Conservation (phyloP, 179 eudicot species). For the Gypsophila paniculata region DNA sequence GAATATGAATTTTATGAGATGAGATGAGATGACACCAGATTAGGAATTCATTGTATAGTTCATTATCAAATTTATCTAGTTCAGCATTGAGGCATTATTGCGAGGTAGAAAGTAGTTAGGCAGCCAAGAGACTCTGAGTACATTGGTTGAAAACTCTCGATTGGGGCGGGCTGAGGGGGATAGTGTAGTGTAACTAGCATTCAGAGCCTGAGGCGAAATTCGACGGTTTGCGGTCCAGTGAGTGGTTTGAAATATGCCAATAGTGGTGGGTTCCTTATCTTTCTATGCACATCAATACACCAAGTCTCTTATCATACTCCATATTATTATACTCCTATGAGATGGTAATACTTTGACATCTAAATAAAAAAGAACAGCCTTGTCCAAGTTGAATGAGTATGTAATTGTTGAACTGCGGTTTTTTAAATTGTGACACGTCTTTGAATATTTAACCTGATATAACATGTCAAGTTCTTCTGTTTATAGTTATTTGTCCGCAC, state of each 20-base stretch:
- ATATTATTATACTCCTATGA: neutral
- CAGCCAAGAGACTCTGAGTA: neutral
- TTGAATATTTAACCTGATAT: too few relatives aligned
- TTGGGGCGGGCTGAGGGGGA: neutral
- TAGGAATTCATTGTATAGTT: neutral
- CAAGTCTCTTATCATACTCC: neutral
- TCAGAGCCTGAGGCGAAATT: neutral
- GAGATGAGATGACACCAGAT: neutral
- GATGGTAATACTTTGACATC: neutral
- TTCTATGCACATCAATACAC: neutral
- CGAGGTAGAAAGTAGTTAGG: neutral
- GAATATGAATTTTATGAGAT: too few relatives aligned
- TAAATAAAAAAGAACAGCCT: neutral
- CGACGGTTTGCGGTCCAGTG: neutral
- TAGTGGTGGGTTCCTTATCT: neutral
- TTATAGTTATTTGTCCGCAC: neutral
- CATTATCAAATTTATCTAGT: neutral
- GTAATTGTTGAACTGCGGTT: too few relatives aligned
- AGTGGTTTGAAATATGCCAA: neutral
- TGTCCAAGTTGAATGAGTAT: neutral
- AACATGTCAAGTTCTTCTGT: neutral
- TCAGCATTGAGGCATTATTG: neutral
- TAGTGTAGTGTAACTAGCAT: too few relatives aligned
- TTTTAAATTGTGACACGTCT: too few relatives aligned
- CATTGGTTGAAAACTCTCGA: too few relatives aligned